Evolutionary conservation across 495 filamentous ascomycete species (phyloP).

Genomic region (Entonaema liquescens): DNA sequence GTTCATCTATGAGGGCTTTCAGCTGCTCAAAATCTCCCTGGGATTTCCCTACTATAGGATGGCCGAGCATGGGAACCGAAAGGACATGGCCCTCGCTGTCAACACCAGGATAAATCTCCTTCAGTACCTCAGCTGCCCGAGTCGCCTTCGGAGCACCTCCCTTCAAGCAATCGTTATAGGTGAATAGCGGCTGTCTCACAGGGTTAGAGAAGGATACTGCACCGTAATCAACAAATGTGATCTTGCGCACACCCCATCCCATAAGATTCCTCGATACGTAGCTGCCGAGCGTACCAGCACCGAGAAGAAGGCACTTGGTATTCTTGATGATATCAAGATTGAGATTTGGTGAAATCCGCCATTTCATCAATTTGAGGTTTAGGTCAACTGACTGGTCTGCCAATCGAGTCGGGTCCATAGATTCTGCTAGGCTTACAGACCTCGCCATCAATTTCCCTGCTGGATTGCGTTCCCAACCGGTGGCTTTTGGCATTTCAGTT

Average conservation of each 20-base stretch:
- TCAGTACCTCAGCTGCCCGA: constrained; percentile 81
- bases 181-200: constrained; percentile 91
- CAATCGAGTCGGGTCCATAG: constrained; percentile 86
- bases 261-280: constrained; percentile 91
- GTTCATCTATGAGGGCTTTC: constrained; percentile 77
- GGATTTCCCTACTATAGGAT: constrained; percentile 78
- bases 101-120: constrained; percentile 90
- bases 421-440: constrained; percentile 81
- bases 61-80: constrained; percentile 93
- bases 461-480: constrained; percentile 91
- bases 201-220: constrained; percentile 97
- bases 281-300: constrained; percentile 91
- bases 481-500: constrained; percentile 79
- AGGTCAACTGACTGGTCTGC: constrained; percentile 97
- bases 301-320: constrained; percentile 92
- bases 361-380: constrained; percentile 98
- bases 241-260: constrained; percentile 96
- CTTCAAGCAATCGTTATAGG: constrained; percentile 85
- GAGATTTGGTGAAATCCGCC: constrained; percentile 89
- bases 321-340: constrained; percentile 89
- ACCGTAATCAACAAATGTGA: constrained; percentile 97
- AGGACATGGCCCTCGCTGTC: constrained; percentile 79
- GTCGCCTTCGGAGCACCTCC: constrained; percentile 86
- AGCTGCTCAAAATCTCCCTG: constrained; percentile 79
- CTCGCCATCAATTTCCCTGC: constrained; percentile 77